A percentile compares a stretch with the other conserved stretches of the same genome.
Evolutionary conservation across 2,329 filamentous ascomycete species (phyloP).

Genomic region (Monilinia fructicola): DNA sequence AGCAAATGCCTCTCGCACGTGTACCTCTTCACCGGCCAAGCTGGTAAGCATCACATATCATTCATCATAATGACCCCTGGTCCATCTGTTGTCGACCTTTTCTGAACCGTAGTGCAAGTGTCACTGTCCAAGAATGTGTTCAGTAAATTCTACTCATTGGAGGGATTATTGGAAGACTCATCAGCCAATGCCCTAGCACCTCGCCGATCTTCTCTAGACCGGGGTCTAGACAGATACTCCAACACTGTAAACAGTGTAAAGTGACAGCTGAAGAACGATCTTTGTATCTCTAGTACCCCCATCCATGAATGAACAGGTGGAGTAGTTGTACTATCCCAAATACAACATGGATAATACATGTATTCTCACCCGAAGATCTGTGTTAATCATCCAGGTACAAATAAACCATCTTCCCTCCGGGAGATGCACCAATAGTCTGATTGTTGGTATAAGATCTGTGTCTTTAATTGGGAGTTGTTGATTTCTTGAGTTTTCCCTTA

Average conservation of each 20-base stretch:
- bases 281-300: not conserved
- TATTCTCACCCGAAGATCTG: not conserved
- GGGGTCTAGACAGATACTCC: no score
- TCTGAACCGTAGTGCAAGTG: not conserved
- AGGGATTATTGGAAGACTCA: not conserved
- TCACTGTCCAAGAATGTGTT: not conserved
- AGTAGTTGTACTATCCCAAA: not conserved
- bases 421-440: not conserved
- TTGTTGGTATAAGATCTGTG: not conserved
- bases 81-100: not conserved
- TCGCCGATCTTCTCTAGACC: not conserved
- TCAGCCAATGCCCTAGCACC: not conserved
- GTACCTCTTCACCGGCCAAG: not conserved
- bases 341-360: not conserved
- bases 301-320: not conserved
- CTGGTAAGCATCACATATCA: not conserved
- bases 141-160: not conserved
- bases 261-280: not conserved
- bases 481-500: not conserved
- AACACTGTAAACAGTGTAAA: not conserved
- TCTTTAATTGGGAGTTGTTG: not conserved
- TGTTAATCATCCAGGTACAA: slow-evolving; percentile 14
- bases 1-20: not conserved
- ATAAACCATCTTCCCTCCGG: not conserved
- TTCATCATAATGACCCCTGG: not conserved